Conservation (phyloP, 768 basidiomycete genomes). For the Termitomyces heimii region DNA sequence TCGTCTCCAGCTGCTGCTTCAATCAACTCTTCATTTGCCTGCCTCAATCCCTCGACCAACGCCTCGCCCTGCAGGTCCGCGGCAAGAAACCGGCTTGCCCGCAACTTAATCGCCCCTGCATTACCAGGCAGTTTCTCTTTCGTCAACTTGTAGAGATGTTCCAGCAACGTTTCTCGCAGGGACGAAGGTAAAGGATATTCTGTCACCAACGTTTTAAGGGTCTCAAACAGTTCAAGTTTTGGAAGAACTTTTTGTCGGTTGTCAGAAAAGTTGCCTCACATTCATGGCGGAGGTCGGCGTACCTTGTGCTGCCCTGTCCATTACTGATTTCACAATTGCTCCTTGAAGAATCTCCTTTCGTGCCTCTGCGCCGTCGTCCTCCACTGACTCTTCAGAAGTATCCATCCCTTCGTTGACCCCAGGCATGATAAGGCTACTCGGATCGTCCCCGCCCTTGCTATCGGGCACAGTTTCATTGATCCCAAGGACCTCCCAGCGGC, state of each 20-base stretch:
- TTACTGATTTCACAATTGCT: conserved; percentile 74
- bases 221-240: conserved; percentile 34
- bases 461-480: conserved; percentile 33
- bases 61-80: conserved; percentile 23
- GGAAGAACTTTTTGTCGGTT: conserved; percentile 28
- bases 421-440: conserved; percentile 18
- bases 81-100: conserved; percentile 27
- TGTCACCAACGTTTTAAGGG: conserved; percentile 30
- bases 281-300: conserved; percentile 5
- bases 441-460: conserved; percentile 15
- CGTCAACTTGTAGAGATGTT: conserved; percentile 32
- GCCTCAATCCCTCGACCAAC: conserved; percentile 31
- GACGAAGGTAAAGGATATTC: conserved; percentile 29
- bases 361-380: conserved; percentile 47
- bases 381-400: conserved; percentile 28
- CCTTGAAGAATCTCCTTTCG: conserved; percentile 69
- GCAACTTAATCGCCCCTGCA: conserved; percentile 29
- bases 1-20: conserved; percentile 15
- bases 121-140: conserved; percentile 25
- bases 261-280: conserved; percentile 3
- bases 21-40: conserved; percentile 34
- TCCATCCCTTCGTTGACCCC: conserved; percentile 14
- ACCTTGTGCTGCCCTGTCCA: conserved; percentile 73
- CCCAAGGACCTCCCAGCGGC: conserved; percentile 79
- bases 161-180: conserved; percentile 30